A percentile compares a stretch with the other conserved stretches of the same genome.
Evolutionary conservation across 495 filamentous ascomycete species (phyloP).

Genomic region (Aspergillus coremiiformis): DNA sequence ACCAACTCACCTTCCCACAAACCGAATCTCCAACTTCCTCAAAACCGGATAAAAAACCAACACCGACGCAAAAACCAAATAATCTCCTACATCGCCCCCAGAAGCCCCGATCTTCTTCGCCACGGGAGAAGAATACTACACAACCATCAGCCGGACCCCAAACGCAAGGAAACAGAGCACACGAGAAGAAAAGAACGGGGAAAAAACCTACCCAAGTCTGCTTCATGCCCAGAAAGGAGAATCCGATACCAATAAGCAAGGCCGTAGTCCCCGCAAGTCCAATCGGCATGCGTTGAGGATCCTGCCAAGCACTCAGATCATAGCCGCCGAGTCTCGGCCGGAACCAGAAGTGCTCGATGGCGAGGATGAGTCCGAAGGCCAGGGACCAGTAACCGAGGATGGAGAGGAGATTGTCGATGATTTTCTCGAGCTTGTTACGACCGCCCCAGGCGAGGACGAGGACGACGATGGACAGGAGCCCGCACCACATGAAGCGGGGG

Average conservation of each 20-base stretch:
- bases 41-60: conserved; percentile 7
- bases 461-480: conserved; percentile 18
- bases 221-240: conserved; percentile 11
- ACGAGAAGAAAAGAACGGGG: no score
- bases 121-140: conserved; percentile 7
- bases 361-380: conserved; percentile 12
- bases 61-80: conserved; percentile 1
- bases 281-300: conserved; percentile 7
- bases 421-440: conserved; percentile 18
- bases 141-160: not conserved
- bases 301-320: conserved; percentile 12
- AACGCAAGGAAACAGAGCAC: not conserved
- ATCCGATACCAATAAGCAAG: conserved; percentile 5
- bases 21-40: conserved; percentile 7
- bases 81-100: conserved; percentile 13
- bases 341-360: conserved; percentile 12
- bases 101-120: conserved; percentile 9
- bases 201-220: conserved; percentile 13
- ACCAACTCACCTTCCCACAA: conserved; percentile 2
- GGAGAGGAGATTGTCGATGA: conserved; percentile 24
- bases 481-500: conserved; percentile 27
- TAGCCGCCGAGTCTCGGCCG: conserved; percentile 10
- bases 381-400: conserved; percentile 28
- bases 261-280: conserved; percentile 7
- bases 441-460: conserved; percentile 24